Base-by-base conservation (phyloP, 441 rosid species). In the Raphanus hybrid region DNA sequence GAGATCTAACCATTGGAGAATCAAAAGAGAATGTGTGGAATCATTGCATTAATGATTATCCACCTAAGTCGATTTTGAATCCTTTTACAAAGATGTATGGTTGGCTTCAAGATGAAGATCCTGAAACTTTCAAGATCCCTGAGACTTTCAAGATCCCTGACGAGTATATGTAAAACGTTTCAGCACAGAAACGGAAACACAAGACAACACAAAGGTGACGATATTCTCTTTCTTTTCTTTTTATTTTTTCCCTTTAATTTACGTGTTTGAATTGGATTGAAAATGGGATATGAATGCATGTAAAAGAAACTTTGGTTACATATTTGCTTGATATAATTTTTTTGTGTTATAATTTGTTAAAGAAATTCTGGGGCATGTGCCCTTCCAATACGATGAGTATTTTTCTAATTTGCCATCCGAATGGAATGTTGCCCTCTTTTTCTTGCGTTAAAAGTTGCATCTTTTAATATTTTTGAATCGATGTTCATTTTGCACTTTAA, bases 11-110 rank as follows among this genome's bases (percentile, higher is more conserved):
- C 4, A 66, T 11, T 66, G 76, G 61, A 1, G 81, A 57, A 75
- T 74, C 80, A 6, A 75, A 64, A 41, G 84, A 39, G 27, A 90
- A 89, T 77, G 98, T 79, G 5, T 95, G 99, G 99, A 87, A 80
- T 16, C 91, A 93, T 50, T 86, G 91, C 78, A 88, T 95, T 69
- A 77, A 85, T 63, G 67, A 67, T 48, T 91, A 88, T 81, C 98
- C 98, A 52, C 94, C 94, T 3, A 67, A 87, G 20, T 75, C 90
- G 1, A 45, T 86, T 50, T 71, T 39, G 8, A 91, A 91, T 68
- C 97, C 97, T 37, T 95, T 82, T 78, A 27, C 89, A 89, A 89
- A 88, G 85, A 93, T 89, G 77, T 93, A 71, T 81, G 97, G 99
- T 0, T 95, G 99, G 99, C 89, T 95, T 66, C 88, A 89, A 73